Evolutionary conservation across 2,329 filamentous ascomycete genomes (phyloP).

Genomic region (Cylindrodendrum hubeiense): DNA sequence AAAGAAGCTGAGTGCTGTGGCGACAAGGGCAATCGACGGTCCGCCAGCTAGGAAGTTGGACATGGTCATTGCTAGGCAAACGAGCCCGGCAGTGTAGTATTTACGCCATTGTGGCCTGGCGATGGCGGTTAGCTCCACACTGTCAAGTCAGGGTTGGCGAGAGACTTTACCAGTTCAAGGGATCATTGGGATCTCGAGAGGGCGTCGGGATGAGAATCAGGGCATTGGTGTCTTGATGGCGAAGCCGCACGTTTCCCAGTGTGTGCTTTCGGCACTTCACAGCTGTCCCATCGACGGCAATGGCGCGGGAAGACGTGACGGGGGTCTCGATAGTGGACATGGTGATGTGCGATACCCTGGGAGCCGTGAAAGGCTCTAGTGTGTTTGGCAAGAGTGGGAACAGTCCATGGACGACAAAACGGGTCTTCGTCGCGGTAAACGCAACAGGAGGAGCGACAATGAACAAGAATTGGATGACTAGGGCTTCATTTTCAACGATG

Average conservation of each 20-base stretch:
- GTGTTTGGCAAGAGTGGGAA: neutral
- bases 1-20: slow-evolving; percentile 61
- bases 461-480: neutral
- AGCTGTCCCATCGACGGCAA: slow-evolving; percentile 9
- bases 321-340: slow-evolving; percentile 14
- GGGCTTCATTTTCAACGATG: neutral
- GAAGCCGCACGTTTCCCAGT: slow-evolving; percentile 57
- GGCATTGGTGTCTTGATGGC: slow-evolving; percentile 56
- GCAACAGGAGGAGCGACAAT: neutral
- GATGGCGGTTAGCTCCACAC: slow-evolving; percentile 13
- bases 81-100: slow-evolving; percentile 61
- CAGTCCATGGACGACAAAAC: neutral
- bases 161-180: slow-evolving; percentile 61
- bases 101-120: slow-evolving; percentile 59
- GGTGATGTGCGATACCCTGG: neutral
- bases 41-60: slow-evolving; percentile 70
- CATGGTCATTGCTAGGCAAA: slow-evolving; percentile 66
- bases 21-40: slow-evolving; percentile 63
- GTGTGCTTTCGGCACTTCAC: slow-evolving; percentile 41
- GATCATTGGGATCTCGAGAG: slow-evolving; percentile 37
- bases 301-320: neutral
- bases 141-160: slow-evolving; percentile 25
- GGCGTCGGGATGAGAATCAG: slow-evolving; percentile 58
- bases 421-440: neutral
- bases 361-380: neutral